phyloP scores from a whole-genome alignment of 768 basidiomycete species.

The Russula sp. region DNA sequence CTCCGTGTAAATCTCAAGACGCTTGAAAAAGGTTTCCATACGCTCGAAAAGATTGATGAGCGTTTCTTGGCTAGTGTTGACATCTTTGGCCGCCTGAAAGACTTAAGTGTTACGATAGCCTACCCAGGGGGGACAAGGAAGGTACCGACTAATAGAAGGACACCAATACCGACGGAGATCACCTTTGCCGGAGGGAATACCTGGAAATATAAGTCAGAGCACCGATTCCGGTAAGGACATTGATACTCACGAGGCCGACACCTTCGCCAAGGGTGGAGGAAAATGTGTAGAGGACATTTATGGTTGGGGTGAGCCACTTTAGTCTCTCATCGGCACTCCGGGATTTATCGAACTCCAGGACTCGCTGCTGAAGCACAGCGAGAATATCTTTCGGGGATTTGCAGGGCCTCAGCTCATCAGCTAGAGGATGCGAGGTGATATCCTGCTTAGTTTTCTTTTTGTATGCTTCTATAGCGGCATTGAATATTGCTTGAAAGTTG shows the following conservation, averaged over 20 bases:
- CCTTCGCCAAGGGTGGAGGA: neutral
- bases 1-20: neutral
- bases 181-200: neutral
- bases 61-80: neutral
- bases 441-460: too few species aligned
- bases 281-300: slow-evolving; percentile 1
- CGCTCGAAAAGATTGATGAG: neutral
- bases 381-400: too few species aligned
- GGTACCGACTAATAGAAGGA: neutral
- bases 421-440: too few species aligned
- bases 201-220: neutral
- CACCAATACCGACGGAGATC: neutral
- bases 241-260: neutral
- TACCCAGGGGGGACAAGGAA: neutral
- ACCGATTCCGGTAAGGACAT: neutral
- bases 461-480: too few species aligned
- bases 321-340: neutral
- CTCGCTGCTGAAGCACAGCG: too few species aligned
- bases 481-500: too few species aligned
- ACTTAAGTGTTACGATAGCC: neutral
- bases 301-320: neutral
- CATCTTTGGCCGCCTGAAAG: neutral
- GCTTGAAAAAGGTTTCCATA: neutral
- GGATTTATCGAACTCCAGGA: too few species aligned
- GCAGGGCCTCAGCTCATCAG: too few species aligned